Base-by-base conservation (phyloP, 2,329 filamentous ascomycete species). In the Cladosporium sp. region DNA sequence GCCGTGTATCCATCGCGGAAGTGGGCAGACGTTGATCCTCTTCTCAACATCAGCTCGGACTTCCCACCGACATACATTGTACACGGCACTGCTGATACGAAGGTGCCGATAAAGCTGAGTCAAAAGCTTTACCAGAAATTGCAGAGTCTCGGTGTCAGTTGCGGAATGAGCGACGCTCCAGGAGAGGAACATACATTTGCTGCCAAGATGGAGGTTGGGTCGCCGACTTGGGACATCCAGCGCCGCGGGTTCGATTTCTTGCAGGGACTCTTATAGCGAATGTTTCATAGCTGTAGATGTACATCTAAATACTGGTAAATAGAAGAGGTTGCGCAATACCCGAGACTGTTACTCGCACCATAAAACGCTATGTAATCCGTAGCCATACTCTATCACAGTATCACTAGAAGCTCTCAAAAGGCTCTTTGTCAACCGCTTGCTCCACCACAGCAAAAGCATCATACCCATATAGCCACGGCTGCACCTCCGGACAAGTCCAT, bases 401-500 rank as follows among this genome's bases (percentile, higher is more conserved):
- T 34, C 7, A 7, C 51, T 54, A n/a, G 1, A n/a, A 54, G 15
- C 24, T 54, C 28, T 32, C 51, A 30, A 54, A 51, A 51, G 28
- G 57, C 21, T n/a, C 24, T 44, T 41, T 36, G 24, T 32, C 60
- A 61, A 69, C 61, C 49, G 69, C 69, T 28, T 64, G 58, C 18
- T 66, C 68, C 14, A 83, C 85, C 70, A 87, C 86, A 21, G 77
- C 77, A 66, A 83, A 82, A 3, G 85, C 85, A 74, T 89, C 84
- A 67, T 89, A 88, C 1, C 86, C 85, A 68, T 85, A 89, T 47
- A 89, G 69, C 84, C 86, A 88, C 0, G 83, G 82, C 73, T 89
- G 86, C 0, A 86, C 82, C 36, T 84, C 78, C 0, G 85, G 86
- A 24, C 51, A 54, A 18, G 38, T 47, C 70, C 86, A 88, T 85